Base-by-base conservation (phyloP, 1,284 basidiomycete genomes). In the Leccinum fallax region DNA sequence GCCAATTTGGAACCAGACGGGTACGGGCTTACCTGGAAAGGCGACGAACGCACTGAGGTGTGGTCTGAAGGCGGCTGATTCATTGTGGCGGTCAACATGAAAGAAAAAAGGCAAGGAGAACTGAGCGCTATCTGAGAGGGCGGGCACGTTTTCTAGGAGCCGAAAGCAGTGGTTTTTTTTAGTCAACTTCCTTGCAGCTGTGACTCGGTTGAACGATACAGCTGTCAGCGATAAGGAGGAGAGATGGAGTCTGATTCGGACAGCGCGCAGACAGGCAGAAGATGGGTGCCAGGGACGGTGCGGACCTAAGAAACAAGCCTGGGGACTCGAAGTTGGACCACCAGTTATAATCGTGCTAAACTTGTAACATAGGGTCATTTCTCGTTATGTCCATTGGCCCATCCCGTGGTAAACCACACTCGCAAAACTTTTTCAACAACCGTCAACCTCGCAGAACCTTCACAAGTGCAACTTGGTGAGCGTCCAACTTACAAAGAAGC, bases 1-100 rank as follows among this genome's bases (percentile, higher is more conserved):
- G 49, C 57, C 38, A 6, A 53, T 74, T 65, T 59, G 6, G 59
- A 73, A 69, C 53, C 19, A 5, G 61, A 61, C 63, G 58, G 57
- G 21, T 48, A 54, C 15, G 32, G 28, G 19, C 70, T 62, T 70
- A 79, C 78, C 69, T 78, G 76, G 58, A 72, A 63, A 16, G 64
- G 59, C 34, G 70, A 43, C 61, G 72, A 46, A 53, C 66, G 76
- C 40, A 69, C 53, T 32, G 65, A 60, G 30, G 73, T 67, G 54
- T 74, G 71, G 24, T 71, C 66, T 57, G 65, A 65, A 57, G 68
- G 62, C 19, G 58, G 36, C 38, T 53, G 62, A 36, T 74, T 60
- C 75, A 76, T 74, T 16, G 61, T 69, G 63, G 64, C 59, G 52
- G 65, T 62, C 28, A 59, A 64, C 36, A 61, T 21, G 58, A 60